A percentile compares a stretch with the other conserved stretches of the same genome.
Evolutionary conservation across 225 moss, liverwort and hornwort genomes (phyloP).

Genomic region (Lunularia cruciata): DNA sequence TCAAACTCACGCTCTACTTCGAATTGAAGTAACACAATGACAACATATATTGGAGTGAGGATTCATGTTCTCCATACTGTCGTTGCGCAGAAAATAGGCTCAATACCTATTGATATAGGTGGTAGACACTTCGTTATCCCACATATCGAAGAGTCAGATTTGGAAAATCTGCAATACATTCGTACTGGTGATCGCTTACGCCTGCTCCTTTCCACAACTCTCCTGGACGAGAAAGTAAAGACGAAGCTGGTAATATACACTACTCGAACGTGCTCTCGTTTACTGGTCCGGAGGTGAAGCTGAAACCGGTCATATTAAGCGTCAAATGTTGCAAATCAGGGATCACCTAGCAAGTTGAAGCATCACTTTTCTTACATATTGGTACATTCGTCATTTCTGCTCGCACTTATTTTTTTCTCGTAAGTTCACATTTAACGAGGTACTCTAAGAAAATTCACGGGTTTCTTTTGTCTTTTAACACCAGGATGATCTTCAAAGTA

Average conservation of each 20-base stretch:
- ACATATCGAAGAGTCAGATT: slow-evolving; percentile 38
- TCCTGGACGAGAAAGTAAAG: slow-evolving; percentile 52
- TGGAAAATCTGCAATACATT: slow-evolving; percentile 43
- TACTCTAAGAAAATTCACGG: no score
- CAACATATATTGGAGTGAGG: neutral
- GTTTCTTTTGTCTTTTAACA: neutral
- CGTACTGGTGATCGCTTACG: slow-evolving; percentile 81
- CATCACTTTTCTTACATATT: no score
- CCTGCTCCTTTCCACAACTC: slow-evolving; percentile 64
- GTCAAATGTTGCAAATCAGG: neutral
- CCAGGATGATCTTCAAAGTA: slow-evolving; percentile 69
- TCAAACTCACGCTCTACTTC: neutral
- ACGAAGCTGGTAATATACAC: slow-evolving; percentile 52
- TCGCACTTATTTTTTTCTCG: neutral
- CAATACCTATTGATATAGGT: slow-evolving; percentile 79
- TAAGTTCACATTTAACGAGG: no score
- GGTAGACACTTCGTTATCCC: slow-evolving; percentile 73
- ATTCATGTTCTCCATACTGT: neutral
- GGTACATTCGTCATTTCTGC: no score
- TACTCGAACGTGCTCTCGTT: no score
- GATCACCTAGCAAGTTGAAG: no score
- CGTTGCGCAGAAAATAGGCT: slow-evolving; percentile 73
- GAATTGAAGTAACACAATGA: neutral
- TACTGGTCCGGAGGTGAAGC: neutral
- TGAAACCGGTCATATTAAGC: no score